Conservation (phyloP, 345 rosid species). For the Conringia planisiliqua region DNA sequence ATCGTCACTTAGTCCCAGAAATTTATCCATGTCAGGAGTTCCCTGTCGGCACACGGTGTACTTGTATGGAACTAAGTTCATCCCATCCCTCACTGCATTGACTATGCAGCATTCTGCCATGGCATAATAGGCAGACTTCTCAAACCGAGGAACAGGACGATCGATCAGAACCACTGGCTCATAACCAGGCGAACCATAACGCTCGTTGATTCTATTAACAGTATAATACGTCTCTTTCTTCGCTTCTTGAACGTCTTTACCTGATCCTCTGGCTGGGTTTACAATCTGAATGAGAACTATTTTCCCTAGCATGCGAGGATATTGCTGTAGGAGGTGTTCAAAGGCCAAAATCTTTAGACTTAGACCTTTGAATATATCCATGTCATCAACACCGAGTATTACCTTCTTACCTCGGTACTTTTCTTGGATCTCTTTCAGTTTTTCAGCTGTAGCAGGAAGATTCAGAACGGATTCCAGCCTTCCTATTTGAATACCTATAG, state of each 20-base stretch:
- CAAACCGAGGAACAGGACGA: slow-evolving; percentile 41
- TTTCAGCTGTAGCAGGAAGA: slow-evolving; percentile 41
- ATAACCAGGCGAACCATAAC: slow-evolving; percentile 38
- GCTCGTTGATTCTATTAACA: slow-evolving; percentile 41
- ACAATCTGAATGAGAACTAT: slow-evolving; percentile 45
- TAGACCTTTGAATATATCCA: slow-evolving; percentile 56
- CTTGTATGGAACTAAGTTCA: slow-evolving; percentile 52
- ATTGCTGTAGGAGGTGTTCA: slow-evolving; percentile 40
- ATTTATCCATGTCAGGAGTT: slow-evolving; percentile 33
- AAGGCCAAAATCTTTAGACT: slow-evolving; percentile 45
- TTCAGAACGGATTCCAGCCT: slow-evolving; percentile 43
- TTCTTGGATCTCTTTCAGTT: slow-evolving; percentile 42
- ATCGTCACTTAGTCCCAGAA: slow-evolving; percentile 31
- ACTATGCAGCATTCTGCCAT: slow-evolving; percentile 50
- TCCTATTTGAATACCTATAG: slow-evolving; percentile 50
- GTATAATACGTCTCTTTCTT: slow-evolving; percentile 40
- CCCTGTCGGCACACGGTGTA: slow-evolving; percentile 50
- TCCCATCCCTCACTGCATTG: slow-evolving; percentile 52
- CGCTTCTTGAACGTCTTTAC: slow-evolving; percentile 47
- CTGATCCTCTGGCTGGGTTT: slow-evolving; percentile 48
- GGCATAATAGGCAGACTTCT: slow-evolving; percentile 55
- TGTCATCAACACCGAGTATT: slow-evolving; percentile 45
- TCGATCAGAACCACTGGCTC: slow-evolving; percentile 50
- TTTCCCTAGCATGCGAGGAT: slow-evolving; percentile 39
- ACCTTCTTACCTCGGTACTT: slow-evolving; percentile 36